A percentile compares a stretch with the other conserved stretches of the same genome.
Conservation (phyloP, 2,329 filamentous ascomycete species). For the Fusarium buxicola region DNA sequence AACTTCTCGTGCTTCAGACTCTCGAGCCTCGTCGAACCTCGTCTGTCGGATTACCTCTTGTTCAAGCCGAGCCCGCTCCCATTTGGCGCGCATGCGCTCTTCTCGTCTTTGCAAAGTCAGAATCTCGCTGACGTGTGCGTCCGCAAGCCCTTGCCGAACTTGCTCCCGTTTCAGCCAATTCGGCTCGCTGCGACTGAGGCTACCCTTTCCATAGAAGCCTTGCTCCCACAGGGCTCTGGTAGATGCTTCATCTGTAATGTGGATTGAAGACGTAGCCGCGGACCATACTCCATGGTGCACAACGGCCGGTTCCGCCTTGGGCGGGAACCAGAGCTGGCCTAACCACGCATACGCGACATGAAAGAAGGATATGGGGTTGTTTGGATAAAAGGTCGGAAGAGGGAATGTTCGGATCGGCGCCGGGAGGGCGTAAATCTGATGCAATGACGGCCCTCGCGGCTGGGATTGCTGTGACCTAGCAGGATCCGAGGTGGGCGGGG, state of each 20-base stretch:
- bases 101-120: slow-evolving; percentile 80
- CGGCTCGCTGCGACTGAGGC: slow-evolving; percentile 91
- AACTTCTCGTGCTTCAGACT: slow-evolving; percentile 40
- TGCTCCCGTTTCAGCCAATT: slow-evolving; percentile 90
- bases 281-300: slow-evolving; percentile 83
- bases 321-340: slow-evolving; percentile 75
- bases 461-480: slow-evolving; percentile 39
- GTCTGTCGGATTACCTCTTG: slow-evolving; percentile 84
- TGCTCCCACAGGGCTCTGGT: slow-evolving; percentile 92
- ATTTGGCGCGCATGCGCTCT: slow-evolving; percentile 86
- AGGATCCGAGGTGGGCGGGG: slow-evolving; percentile 36
- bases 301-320: slow-evolving; percentile 71
- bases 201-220: slow-evolving; percentile 97
- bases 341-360: slow-evolving; percentile 83
- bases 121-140: slow-evolving; percentile 82
- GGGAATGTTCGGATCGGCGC: slow-evolving; percentile 85
- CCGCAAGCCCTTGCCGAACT: slow-evolving; percentile 73
- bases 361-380: slow-evolving; percentile 89
- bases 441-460: slow-evolving; percentile 60
- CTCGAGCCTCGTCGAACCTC: slow-evolving; percentile 58
- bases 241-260: slow-evolving; percentile 80
- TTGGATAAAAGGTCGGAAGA: slow-evolving; percentile 87
- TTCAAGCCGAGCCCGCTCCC: slow-evolving; percentile 90
- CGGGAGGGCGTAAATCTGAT: slow-evolving; percentile 84
- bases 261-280: slow-evolving; percentile 82